Conservation (phyloP, 2,329 filamentous ascomycete genomes). For the Aspergillus sp. region DNA sequence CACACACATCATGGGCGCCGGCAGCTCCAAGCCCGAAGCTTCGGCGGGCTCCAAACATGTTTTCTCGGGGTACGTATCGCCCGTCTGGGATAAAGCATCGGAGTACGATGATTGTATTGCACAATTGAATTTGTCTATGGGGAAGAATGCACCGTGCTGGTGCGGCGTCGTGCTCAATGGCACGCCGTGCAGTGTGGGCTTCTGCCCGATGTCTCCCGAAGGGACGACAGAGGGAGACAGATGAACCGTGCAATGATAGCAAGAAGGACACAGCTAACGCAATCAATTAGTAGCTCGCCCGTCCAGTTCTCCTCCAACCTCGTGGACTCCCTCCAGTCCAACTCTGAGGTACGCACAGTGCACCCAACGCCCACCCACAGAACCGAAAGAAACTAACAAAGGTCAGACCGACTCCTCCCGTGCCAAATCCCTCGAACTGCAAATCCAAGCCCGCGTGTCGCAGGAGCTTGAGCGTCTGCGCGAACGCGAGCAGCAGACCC, state of each 20-base stretch:
- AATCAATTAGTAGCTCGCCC: constrained; percentile 46
- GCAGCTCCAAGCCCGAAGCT: constrained; percentile 59
- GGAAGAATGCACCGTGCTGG: no score
- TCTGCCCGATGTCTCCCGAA: background rate
- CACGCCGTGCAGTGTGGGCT: background rate
- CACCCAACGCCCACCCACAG: background rate
- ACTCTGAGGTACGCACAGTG: constrained; percentile 67
- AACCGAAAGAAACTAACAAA: background rate
- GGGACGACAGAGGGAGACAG: background rate
- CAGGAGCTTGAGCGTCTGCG: constrained; percentile 79
- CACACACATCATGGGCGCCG: constrained; percentile 55
- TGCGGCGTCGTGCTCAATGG: background rate
- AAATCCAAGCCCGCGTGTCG: constrained; percentile 82
- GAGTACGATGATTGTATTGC: background rate
- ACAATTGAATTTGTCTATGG: no score
- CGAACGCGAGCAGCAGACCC: constrained; percentile 65
- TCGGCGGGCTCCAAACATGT: constrained; percentile 55
- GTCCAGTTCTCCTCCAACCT: constrained; percentile 76
- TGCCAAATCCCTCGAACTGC: constrained; percentile 76
- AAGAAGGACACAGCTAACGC: constrained; percentile 3
- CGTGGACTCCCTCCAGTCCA: constrained; percentile 77
- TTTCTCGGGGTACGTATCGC: constrained; percentile 53
- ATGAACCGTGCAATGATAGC: background rate
- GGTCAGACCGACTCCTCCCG: constrained; percentile 84
- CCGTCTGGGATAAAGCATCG: background rate